A percentile compares a stretch with the other conserved stretches of the same genome.
These are phyloP conservation scores for Anthracocystis walkeri DNA, from an alignment of 1,284 basidiomycete species.

Conservation along the genomic window DNA sequence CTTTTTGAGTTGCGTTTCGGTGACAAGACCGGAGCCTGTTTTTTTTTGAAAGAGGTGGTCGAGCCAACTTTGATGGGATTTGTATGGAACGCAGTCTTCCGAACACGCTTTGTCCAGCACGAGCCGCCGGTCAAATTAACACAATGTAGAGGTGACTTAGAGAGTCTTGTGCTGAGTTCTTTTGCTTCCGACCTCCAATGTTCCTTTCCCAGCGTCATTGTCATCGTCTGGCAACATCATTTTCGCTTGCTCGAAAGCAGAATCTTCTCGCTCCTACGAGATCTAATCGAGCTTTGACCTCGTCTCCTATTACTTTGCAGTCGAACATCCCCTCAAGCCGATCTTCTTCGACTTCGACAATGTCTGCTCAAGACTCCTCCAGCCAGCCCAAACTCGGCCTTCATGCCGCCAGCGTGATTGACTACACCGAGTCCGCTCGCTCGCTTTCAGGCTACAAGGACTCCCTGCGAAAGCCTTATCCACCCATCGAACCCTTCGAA, in stretches of 20 bases:
- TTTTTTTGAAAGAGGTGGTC: constrained; percentile 4
- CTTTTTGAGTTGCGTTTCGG: constrained; percentile 4
- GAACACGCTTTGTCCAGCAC: constrained; percentile 7
- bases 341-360: constrained; percentile 9
- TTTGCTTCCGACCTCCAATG: constrained; percentile 17
- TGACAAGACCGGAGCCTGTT: neutral
- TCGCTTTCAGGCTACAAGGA: constrained; percentile 51
- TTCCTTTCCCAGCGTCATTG: constrained; percentile 4
- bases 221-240: neutral
- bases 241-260: neutral
- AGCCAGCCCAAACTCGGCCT: constrained; percentile 30
- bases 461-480: constrained; percentile 51
- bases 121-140: constrained; percentile 14
- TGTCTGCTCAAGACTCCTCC: constrained; percentile 6
- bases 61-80: constrained; percentile 15
- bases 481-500: constrained; percentile 60
- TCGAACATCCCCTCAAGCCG: neutral
- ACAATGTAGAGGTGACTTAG: neutral
- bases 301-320: neutral
- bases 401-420: constrained; percentile 42
- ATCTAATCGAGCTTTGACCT: neutral
- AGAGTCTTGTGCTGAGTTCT: neutral
- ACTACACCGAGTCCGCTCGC: constrained; percentile 45
- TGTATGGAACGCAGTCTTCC: constrained; percentile 23
- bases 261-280: neutral